Percentiles rank a stretch among this genome's conserved stretches.
These are phyloP conservation scores for Alternaria triticimaculans DNA, from an alignment of 2,329 filamentous ascomycete genomes.

Conservation along the genomic window DNA sequence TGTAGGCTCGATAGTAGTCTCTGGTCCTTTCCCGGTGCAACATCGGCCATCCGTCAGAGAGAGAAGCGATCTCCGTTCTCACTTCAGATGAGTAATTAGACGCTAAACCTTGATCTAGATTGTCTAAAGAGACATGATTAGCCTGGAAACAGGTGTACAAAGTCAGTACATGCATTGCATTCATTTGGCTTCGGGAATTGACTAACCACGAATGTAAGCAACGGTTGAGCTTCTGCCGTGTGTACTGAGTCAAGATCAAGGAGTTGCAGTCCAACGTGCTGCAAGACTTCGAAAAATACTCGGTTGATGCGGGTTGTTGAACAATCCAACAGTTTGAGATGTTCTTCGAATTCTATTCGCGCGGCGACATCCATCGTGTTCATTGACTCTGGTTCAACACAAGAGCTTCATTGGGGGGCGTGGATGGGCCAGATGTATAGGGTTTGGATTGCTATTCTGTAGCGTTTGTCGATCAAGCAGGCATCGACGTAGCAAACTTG, in stretches of 20 bases:
- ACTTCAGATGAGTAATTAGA: background rate
- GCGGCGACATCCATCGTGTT: background rate
- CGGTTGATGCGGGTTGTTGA: background rate
- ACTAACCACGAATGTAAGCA: background rate
- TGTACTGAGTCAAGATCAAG: background rate
- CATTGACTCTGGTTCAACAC: background rate
- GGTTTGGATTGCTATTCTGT: background rate
- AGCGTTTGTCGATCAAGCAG: background rate
- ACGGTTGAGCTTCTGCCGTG: background rate
- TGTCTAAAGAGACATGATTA: background rate
- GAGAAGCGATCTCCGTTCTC: background rate
- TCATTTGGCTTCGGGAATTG: background rate
- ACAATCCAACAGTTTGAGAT: fast-evolving
- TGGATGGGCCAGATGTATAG: background rate
- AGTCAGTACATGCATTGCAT: background rate
- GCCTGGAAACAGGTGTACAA: background rate
- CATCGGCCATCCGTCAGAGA: background rate
- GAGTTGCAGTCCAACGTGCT: background rate
- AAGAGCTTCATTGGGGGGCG: fast-evolving
- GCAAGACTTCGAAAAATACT: background rate
- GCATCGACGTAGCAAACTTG: background rate
- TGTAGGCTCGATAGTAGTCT: background rate
- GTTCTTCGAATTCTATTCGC: background rate
- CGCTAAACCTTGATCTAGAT: background rate
- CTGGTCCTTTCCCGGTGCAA: background rate